Percentiles rank a stretch among this genome's conserved stretches.
Conservation (phyloP, 2,329 filamentous ascomycete genomes). For the Beauveria caledonica region DNA sequence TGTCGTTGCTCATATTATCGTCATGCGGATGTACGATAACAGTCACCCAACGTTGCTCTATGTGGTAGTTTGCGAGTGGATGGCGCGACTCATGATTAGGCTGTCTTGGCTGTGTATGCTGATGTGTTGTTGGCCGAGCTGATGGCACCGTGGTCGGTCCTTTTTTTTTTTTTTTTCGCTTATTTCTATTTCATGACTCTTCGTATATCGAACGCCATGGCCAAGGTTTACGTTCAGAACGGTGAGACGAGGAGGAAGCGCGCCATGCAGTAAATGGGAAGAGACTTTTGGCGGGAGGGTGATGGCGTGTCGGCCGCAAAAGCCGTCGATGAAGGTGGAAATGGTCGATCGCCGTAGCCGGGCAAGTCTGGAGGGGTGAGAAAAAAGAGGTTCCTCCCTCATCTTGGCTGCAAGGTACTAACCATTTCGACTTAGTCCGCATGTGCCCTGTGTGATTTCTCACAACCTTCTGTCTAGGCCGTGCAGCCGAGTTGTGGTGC, state of each 20-base stretch:
- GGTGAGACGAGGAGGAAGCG: background rate
- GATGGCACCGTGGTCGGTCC: background rate
- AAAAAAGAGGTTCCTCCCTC: background rate
- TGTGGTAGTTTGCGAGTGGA: background rate
- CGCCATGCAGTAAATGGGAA: background rate
- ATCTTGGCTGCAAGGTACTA: too few relatives aligned
- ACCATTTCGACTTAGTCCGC: background rate
- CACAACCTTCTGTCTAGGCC: too few relatives aligned
- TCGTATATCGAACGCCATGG: too few relatives aligned
- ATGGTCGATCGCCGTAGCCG: conserved; percentile 7
- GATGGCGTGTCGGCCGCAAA: background rate
- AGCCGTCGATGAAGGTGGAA: conserved; percentile 8
- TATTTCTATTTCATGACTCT: background rate
- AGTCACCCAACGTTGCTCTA: conserved; percentile 1
- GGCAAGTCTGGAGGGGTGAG: background rate
- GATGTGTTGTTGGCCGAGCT: background rate
- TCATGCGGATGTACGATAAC: background rate
- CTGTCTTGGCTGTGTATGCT: background rate
- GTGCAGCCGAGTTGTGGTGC: too few relatives aligned
- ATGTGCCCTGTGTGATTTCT: background rate
- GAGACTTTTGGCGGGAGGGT: background rate
- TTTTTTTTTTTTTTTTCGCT: background rate
- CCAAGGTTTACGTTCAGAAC: background rate
- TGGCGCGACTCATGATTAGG: background rate
- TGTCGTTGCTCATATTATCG: background rate